Percentiles rank a stretch among this genome's conserved stretches.
Evolutionary conservation across 768 basidiomycete species (phyloP).

Genomic region (Amanita subjunquillea): DNA sequence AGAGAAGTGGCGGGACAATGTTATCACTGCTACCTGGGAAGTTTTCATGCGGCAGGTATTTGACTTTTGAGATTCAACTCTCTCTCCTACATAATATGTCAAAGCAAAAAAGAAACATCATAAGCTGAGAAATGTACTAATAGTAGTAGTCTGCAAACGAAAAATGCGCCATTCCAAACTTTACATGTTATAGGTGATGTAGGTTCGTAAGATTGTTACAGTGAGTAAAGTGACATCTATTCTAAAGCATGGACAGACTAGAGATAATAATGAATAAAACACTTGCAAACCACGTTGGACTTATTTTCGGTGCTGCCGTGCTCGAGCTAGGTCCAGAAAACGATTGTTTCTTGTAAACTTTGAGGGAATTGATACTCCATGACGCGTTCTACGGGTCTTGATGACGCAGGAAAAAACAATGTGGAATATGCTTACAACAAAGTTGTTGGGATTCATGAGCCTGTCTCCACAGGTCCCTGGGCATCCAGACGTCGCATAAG

Average conservation of each 20-base stretch:
- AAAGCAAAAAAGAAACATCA: too few species aligned
- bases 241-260: not conserved
- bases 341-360: conserved; percentile 57
- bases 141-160: too few species aligned
- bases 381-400: conserved; percentile 49
- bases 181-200: not conserved
- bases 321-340: conserved; percentile 20
- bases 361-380: conserved; percentile 72
- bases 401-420: conserved; percentile 1
- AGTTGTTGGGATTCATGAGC: conserved; percentile 61
- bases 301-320: not conserved
- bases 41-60: too few species aligned
- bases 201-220: not conserved
- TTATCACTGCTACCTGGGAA: too few species aligned
- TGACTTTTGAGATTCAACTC: too few species aligned
- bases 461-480: conserved; percentile 61
- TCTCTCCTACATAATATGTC: too few species aligned
- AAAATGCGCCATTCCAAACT: too few species aligned
- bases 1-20: too few species aligned
- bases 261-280: not conserved
- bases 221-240: not conserved
- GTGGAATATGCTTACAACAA: conserved; percentile 38
- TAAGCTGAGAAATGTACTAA: too few species aligned
- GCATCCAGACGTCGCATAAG: conserved; percentile 62
- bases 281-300: not conserved